Percentiles rank a stretch among this genome's conserved stretches.
phyloP scores from a whole-genome alignment of 345 rosid genomes.

The Kandelia obovata region DNA sequence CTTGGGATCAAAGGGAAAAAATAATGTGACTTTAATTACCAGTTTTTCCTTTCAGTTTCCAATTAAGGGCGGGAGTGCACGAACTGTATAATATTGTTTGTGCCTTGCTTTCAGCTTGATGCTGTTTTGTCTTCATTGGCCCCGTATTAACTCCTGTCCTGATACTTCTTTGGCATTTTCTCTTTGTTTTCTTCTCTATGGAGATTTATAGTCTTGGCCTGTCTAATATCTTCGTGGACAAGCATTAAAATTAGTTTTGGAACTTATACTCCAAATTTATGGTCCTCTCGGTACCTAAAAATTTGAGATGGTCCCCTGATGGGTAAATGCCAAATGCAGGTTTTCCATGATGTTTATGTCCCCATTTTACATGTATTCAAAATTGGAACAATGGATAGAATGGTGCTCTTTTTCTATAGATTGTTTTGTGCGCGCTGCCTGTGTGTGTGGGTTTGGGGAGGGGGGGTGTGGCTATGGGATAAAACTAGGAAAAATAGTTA shows the following conservation, averaged over 20 bases:
- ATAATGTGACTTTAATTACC: no score
- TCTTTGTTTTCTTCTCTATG: conserved; percentile 3
- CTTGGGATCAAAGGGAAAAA: no score
- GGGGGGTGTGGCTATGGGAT: no score
- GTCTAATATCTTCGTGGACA: not conserved
- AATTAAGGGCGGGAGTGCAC: not conserved
- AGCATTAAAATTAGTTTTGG: conserved; percentile 1
- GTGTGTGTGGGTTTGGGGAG: no score
- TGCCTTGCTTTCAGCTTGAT: not conserved
- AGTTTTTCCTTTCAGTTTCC: no score
- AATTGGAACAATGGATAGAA: conserved; percentile 19
- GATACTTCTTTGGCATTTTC: conserved; percentile 6
- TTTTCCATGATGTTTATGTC: conserved; percentile 10
- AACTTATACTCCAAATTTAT: not conserved
- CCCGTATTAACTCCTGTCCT: not conserved
- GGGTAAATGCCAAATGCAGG: conserved; percentile 10
- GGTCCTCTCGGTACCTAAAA: conserved; percentile 22
- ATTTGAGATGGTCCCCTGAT: conserved; percentile 16
- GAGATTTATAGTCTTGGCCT: conserved; percentile 8
- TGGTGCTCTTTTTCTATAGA: not conserved
- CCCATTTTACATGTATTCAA: not conserved
- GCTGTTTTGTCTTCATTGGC: conserved; percentile 11
- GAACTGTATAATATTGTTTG: not conserved
- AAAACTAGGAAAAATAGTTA: no score
- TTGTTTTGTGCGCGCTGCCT: not conserved